Percentiles rank a stretch among this genome's conserved stretches.
Conservation (phyloP, 805 yeast species). For the Hagleromyces aurorensis region DNA sequence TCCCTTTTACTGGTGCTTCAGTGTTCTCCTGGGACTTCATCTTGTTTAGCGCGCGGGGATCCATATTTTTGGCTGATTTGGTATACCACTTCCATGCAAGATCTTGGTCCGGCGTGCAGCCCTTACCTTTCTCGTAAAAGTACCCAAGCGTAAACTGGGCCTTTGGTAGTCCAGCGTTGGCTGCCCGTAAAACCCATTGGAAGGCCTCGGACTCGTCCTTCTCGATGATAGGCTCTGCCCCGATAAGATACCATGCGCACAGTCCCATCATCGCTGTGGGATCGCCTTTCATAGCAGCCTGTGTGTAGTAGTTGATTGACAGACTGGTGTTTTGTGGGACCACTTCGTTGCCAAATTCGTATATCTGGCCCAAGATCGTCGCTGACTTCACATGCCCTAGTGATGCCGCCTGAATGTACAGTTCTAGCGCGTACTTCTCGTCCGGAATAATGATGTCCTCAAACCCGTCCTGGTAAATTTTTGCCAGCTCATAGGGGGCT, state of each 20-base stretch:
- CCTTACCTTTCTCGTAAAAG: conserved; percentile 81
- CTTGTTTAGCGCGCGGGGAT: conserved; percentile 41
- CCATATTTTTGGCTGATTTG: conserved; percentile 59
- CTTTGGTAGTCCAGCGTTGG: conserved; percentile 61
- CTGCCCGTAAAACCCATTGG: conserved; percentile 91
- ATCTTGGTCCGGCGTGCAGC: conserved; percentile 52
- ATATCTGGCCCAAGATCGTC: conserved; percentile 68
- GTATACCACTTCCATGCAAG: conserved; percentile 69
- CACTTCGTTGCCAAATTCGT: conserved; percentile 63
- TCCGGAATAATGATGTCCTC: conserved; percentile 82
- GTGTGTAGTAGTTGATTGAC: conserved; percentile 86
- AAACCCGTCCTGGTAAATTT: conserved; percentile 77
- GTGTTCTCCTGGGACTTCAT: conserved; percentile 10
- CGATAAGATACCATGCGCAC: conserved; percentile 95
- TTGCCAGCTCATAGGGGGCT: conserved; percentile 91
- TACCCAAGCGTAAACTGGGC: conserved; percentile 83
- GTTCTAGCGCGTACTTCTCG: conserved; percentile 71
- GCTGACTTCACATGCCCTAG: conserved; percentile 80
- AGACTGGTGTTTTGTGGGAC: conserved; percentile 73
- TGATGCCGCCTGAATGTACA: conserved; percentile 82
- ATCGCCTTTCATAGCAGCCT: conserved; percentile 85
- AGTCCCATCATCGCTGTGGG: conserved; percentile 84
- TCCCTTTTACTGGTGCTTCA: conserved; percentile 1
- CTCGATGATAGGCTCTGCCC: conserved; percentile 75
- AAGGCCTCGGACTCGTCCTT: conserved; percentile 79